Evolutionary conservation across 1,139 yeast genomes (phyloP).

Genomic region (Blastobotrys indianensis): DNA sequence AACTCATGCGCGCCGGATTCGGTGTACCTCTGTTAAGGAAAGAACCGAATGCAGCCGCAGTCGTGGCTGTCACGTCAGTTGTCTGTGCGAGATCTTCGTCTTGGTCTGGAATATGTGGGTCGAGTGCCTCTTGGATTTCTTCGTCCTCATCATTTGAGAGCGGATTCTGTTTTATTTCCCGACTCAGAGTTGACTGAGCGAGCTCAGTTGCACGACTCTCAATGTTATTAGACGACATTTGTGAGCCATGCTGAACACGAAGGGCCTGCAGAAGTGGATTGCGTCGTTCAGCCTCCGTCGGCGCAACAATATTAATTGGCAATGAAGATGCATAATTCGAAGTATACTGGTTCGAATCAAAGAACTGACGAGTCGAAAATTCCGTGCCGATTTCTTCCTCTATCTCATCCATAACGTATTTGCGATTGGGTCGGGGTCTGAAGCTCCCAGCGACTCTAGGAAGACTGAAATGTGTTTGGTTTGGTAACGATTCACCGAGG

Average conservation of each 20-base stretch:
- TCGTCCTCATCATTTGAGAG: neutral
- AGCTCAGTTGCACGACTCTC: neutral
- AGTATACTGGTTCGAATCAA: neutral
- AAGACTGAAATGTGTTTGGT: slow-evolving; percentile 6
- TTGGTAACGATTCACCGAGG: slow-evolving; percentile 16
- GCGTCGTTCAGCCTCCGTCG: slow-evolving; percentile 2
- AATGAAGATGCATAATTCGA: slow-evolving; percentile 21
- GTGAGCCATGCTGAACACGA: no score
- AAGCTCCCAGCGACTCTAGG: slow-evolving; percentile 12
- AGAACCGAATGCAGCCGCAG: neutral
- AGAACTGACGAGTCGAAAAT: no score
- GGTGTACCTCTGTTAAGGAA: neutral
- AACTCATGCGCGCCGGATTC: slow-evolving; percentile 29
- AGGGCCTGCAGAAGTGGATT: slow-evolving; percentile 2
- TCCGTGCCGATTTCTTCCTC: slow-evolving; percentile 4
- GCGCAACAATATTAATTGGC: slow-evolving; percentile 16
- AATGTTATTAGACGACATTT: neutral
- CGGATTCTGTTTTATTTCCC: neutral
- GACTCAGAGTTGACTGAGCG: neutral
- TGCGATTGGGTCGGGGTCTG: slow-evolving; percentile 14
- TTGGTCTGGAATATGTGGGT: no score
- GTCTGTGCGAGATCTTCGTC: no score
- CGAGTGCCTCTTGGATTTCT: no score
- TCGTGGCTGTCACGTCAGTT: neutral
- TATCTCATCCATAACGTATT: slow-evolving; percentile 13